Base-by-base conservation (phyloP, 1,284 basidiomycete genomes). In the Laetiporus sulphureus region DNA sequence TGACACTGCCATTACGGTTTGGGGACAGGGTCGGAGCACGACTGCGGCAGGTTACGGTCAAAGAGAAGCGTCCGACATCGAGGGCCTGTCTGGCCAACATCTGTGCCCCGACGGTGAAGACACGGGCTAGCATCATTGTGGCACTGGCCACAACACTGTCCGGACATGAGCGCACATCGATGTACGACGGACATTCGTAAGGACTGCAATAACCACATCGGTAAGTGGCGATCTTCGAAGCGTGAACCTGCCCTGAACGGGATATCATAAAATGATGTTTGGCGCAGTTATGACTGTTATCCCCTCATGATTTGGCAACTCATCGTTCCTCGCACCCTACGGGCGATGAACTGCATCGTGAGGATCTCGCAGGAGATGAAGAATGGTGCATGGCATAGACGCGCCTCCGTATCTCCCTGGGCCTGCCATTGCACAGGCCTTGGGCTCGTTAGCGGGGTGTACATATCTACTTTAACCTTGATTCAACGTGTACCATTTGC, bases 301-400 rank as follows among this genome's bases (percentile, higher is more conserved):
- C 79, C 83, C 78, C 81, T 79, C 73, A 68, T 67, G 69, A 61
- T 75, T 69, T 75, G 59, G 58, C 57, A 66, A 71, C 50, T 69
- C 63, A 73, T 73, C 72, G 65, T 40, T 64, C 63, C 64, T 67
- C 60, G 61, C 56, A 32, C 40, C 56, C 54, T n/a, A 72, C 72
- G 66, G 69, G 62, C 73, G 77, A 72, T 65, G 76, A 68, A 62
- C 59, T 64, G 66, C 60, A 62, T 72, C 67, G 70, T 61, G 82
- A 74, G 84, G 83, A 51, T 71, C 81, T 86, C 83, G 83, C 83
- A 87, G 84, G 79, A 88, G 82, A 87, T 83, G 75, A 82, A 87
- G 55, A 79, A 78, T 77, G 80, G 84, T 74, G 85, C 84, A 83
- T 61, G 79, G 85, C 83, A 86, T 85, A 85, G 73, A 5, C 25